Conservation (phyloP, 225 moss, liverwort and hornwort genomes). For the Marchantia paleacea region DNA sequence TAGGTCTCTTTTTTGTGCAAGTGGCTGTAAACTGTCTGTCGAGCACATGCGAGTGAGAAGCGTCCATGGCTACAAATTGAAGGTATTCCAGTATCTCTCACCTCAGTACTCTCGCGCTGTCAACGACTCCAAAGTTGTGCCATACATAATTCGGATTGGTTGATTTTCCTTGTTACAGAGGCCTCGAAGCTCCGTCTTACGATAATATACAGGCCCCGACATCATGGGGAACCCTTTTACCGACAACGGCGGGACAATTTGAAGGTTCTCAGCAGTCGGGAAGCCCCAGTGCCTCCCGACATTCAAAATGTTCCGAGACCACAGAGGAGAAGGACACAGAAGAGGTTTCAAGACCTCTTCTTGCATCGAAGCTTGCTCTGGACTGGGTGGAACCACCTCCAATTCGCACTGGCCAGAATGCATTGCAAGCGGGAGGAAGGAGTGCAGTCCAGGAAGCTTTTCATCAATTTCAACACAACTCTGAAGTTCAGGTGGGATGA, state of each 20-base stretch:
- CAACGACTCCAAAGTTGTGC: background rate
- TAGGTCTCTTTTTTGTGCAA: too few species aligned
- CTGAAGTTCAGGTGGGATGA: conserved; percentile 69
- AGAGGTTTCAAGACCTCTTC: conserved; percentile 41
- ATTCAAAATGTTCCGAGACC: conserved; percentile 18
- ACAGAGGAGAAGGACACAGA: conserved; percentile 37
- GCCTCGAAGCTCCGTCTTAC: conserved; percentile 29
- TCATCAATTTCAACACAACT: conserved; percentile 82
- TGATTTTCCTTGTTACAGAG: conserved; percentile 18
- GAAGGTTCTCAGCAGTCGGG: conserved; percentile 14
- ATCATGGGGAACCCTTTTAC: conserved; percentile 18
- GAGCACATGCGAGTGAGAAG: background rate
- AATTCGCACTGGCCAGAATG: conserved; percentile 32
- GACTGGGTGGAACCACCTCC: conserved; percentile 87
- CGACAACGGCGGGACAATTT: background rate
- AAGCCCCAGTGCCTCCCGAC: background rate
- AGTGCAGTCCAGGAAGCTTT: conserved; percentile 74
- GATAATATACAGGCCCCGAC: conserved; percentile 16
- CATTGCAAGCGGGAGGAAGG: conserved; percentile 43
- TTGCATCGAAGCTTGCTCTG: conserved; percentile 32
- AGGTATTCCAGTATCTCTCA: background rate
- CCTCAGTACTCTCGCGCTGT: background rate
- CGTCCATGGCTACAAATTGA: background rate
- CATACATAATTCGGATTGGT: background rate
- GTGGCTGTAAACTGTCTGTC: too few species aligned